Evolutionary conservation across 345 rosid genomes (phyloP), one percentile per base, ranked within the genome.

Genomic region (Brassica incana): DNA sequence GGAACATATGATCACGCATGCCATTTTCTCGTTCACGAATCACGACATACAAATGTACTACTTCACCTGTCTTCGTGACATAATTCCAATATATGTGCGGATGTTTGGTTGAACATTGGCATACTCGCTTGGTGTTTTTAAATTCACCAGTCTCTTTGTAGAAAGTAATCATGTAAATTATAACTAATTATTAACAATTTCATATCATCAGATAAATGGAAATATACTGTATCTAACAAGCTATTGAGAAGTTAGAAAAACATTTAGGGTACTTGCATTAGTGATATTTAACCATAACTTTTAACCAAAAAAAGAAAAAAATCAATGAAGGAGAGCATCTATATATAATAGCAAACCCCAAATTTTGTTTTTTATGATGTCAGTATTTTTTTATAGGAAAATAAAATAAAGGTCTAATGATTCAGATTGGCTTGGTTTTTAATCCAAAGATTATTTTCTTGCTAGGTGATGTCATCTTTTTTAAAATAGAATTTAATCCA

Each of bases 1-100:
- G 35, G 18, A 32, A 50, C 64, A 33, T 32, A 48, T 62, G 75
- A 62, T 70, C 75, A 70, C 65, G 80, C 75, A 71, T 71, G 76
- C 27, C 58, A 35, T 8, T 61, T 60, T 69, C 25, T 62, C 50
- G 38, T 69, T 32, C 25, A 43, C 4, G 11, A 15, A 30, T 45
- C 25, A 43, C 4, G 11, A 15, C 50, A 25, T 5, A 25, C 65
- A 25, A 60, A 4, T 60, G 25, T 40, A 50, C 58, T n/a, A 50
- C 6, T 48, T 48, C 58, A n/a, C 58, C 15, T 50, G 58, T n/a
- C 58, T n/a, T 50, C 18, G 58, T 50, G 58, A 50, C 58, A 50
- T 50, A n/a, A n/a, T 50, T n/a, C 58, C 58, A 50, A 50, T 7
- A 50, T 50, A 50, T n/a, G 58, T 50, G 18, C 5, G 58, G 18